A percentile compares a stretch with the other conserved stretches of the same genome.
phyloP scores from a whole-genome alignment of 352 stramenopile species.

The Phytophthora macrochlamydospora region DNA sequence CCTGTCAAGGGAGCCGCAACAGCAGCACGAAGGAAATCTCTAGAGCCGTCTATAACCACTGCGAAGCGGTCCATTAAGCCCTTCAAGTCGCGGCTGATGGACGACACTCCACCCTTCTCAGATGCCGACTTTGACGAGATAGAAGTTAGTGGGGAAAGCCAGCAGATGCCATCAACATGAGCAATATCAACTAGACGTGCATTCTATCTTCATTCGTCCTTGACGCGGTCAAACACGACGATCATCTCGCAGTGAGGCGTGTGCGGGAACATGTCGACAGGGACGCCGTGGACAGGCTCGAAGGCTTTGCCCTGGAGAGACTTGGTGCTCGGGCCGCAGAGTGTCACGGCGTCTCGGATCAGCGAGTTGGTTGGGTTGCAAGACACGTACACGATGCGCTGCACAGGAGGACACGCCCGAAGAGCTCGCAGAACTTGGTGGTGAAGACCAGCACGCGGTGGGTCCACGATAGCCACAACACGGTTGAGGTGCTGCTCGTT shows the following conservation, averaged over 20 bases:
- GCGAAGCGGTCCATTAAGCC: conserved; percentile 68
- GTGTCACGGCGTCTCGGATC: conserved; percentile 82
- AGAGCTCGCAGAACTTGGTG: conserved; percentile 89
- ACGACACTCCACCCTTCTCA: conserved; percentile 59
- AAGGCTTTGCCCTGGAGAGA: conserved; percentile 93
- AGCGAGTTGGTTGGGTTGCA: conserved; percentile 98
- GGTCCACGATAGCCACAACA: conserved; percentile 97
- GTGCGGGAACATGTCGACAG: conserved; percentile 99
- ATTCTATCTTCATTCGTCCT: conserved; percentile 27
- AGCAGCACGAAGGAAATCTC: conserved; percentile 51
- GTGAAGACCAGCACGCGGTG: conserved; percentile 95
- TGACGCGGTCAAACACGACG: conserved; percentile 95
- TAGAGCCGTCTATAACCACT: conserved; percentile 16
- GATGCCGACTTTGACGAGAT: conserved; percentile 77
- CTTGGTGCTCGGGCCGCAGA: conserved; percentile 95
- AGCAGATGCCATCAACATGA: background rate
- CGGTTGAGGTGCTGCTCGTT: conserved; percentile 61
- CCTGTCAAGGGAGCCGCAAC: conserved; percentile 22
- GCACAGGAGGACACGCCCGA: conserved; percentile 78
- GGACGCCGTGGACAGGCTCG: conserved; percentile 89
- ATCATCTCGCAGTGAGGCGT: conserved; percentile 99
- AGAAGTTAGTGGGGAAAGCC: conserved; percentile 30
- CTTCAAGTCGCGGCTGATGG: conserved; percentile 84
- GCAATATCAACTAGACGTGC: conserved; percentile 9
- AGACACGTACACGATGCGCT: conserved; percentile 97